A percentile compares a stretch with the other conserved stretches of the same genome.
These are phyloP conservation scores for Phytomonas francai DNA, from an alignment of 208 protist genomes.

Conservation along the genomic window DNA sequence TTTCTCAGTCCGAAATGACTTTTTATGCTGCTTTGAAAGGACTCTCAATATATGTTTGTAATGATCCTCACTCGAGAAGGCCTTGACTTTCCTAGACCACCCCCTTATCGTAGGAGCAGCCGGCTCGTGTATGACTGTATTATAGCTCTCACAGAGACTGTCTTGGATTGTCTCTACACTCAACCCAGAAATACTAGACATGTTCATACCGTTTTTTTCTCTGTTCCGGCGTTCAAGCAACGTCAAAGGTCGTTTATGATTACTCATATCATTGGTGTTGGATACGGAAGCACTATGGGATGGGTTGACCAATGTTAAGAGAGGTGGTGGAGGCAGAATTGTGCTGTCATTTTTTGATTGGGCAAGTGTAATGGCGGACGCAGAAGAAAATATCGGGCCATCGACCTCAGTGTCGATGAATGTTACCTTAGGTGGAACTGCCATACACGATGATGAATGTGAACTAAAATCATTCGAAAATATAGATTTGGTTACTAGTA, in stretches of 20 bases:
- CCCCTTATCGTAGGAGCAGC: conserved; percentile 29
- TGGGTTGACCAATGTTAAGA: not conserved
- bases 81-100: conserved; percentile 46
- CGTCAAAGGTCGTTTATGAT: conserved; percentile 29
- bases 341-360: not conserved
- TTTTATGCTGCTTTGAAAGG: not conserved
- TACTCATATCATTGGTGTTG: not conserved
- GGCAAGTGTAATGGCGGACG: not conserved
- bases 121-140: conserved; percentile 4
- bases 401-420: not conserved
- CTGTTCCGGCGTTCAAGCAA: conserved; percentile 68
- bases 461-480: not conserved
- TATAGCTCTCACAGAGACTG: conserved; percentile 23
- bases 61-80: not conserved
- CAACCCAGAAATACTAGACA: conserved; percentile 49
- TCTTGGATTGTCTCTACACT: conserved; percentile 65
- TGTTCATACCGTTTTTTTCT: conserved; percentile 38
- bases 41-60: not conserved
- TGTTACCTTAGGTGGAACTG: not conserved
- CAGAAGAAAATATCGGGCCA: not conserved
- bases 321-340: not conserved
- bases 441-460: not conserved
- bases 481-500: not conserved
- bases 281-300: not conserved
- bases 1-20: not conserved